Conservation (phyloP, 257 asterid genomes). For the Salvia hispanica region DNA sequence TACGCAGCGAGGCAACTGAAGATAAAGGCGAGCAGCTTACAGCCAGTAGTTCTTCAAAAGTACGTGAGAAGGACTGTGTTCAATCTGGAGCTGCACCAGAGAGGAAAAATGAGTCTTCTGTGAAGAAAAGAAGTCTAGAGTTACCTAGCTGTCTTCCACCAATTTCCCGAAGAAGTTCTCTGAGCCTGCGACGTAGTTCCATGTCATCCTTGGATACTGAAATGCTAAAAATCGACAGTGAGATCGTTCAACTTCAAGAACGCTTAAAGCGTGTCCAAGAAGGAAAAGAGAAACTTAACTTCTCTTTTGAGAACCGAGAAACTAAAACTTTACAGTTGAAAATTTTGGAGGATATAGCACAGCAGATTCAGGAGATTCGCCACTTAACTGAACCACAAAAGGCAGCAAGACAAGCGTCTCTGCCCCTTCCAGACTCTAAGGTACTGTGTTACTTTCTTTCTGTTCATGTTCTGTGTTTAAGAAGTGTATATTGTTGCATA, state of each 20-base stretch:
- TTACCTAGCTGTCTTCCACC: constrained; percentile 60
- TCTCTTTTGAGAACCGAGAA: constrained; percentile 54
- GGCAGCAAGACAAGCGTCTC: constrained; percentile 59
- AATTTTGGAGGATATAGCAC: constrained; percentile 70
- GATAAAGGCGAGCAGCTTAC: constrained; percentile 19
- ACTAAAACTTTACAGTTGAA: constrained; percentile 56
- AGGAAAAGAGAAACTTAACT: constrained; percentile 32
- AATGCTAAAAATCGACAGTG: constrained; percentile 61
- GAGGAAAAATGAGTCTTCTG: constrained; percentile 32
- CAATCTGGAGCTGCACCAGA: constrained; percentile 34
- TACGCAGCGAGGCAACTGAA: neutral
- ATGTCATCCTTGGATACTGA: constrained; percentile 52
- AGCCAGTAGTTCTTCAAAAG: constrained; percentile 24
- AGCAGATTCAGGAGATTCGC: constrained; percentile 64
- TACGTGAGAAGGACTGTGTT: constrained; percentile 24
- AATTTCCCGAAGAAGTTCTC: constrained; percentile 34
- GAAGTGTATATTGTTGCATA: neutral
- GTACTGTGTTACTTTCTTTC: constrained; percentile 33
- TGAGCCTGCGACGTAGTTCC: constrained; percentile 45
- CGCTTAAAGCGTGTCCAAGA: constrained; percentile 65
- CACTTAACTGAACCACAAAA: constrained; percentile 48
- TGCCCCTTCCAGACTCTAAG: constrained; percentile 52
- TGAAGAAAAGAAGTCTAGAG: constrained; percentile 45
- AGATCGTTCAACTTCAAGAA: constrained; percentile 64
- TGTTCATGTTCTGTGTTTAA: constrained; percentile 9